Base-by-base conservation (phyloP, 495 filamentous ascomycete species). In the Xylaria flabelliformis region DNA sequence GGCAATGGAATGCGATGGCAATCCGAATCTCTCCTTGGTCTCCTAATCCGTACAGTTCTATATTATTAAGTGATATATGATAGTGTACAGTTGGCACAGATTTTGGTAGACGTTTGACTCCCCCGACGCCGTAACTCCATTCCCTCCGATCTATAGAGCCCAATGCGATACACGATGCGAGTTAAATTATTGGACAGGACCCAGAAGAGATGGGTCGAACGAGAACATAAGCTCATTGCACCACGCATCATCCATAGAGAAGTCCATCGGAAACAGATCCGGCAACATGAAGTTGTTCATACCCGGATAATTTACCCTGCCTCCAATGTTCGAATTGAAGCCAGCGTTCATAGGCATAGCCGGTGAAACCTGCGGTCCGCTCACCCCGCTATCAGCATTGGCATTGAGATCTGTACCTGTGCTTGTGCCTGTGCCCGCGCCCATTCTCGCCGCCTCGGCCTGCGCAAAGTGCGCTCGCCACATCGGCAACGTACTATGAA, bases 381-480 rank as follows among this genome's bases (percentile, higher is more conserved):
- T 71, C 41, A 55, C 55, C 17, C 4, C 48, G 17, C 10, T 44
- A 7, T 58, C 32, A 19, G 65, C 56, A 12, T 64, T 42, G 56
- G 32, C 59, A 7, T 15, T 36, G 6, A 68, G 42, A 39, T 7
- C 59, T 15, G 21, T n/a, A 13, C 64, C 67, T 17, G 70, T 9
- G 34, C 36, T 39, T 4, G 15, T 21, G 8, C 64, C 67, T 17
- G 70, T 9, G 34, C 36, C 44, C 2, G 64, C 32, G 51, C 29
- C 67, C n/a, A 48, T 36, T 29, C 26, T 72, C 10, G 61, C 10
- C 64, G 64, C 50, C 21, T 67, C 70, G 6, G 63, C 32, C 56
- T 76, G 77, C 24, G 74, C 72, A 2, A 77, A 55, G 48, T 74
- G 55, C 1, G 71, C 69, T 10, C 24, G 73, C 75, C 75, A 79